Percentiles rank a stretch among this genome's conserved stretches.
These are phyloP conservation scores for Chiua virens DNA, from an alignment of 768 basidiomycete genomes.

Conservation along the genomic window DNA sequence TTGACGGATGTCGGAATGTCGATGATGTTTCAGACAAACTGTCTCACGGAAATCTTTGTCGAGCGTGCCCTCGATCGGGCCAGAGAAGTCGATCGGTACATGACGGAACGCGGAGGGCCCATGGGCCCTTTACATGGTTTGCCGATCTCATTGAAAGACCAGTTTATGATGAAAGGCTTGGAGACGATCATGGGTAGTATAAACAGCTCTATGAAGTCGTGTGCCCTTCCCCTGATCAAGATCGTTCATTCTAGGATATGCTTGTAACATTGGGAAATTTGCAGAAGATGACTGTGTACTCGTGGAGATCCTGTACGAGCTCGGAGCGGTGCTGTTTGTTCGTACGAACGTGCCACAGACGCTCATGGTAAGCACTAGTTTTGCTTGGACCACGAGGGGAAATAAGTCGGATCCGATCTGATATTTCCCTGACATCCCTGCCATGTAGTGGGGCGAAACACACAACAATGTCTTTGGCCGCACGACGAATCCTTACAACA, in stretches of 20 bases:
- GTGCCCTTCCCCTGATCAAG: neutral
- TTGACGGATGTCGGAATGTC: neutral
- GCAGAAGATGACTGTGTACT: conserved; percentile 63
- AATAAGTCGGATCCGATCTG: neutral
- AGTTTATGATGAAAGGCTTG: conserved; percentile 59
- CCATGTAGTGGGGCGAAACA: conserved; percentile 69
- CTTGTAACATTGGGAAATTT: conserved; percentile 55
- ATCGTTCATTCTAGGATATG: conserved; percentile 42
- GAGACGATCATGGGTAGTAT: conserved; percentile 55
- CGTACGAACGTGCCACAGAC: conserved; percentile 80
- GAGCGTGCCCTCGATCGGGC: conserved; percentile 27
- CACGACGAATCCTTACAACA: conserved; percentile 76
- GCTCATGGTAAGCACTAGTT: conserved; percentile 51
- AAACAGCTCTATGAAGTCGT: neutral
- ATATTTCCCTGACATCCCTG: neutral
- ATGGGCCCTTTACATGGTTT: conserved; percentile 51
- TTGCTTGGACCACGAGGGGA: neutral
- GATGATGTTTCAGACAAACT: conserved; percentile 21
- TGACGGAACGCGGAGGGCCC: conserved; percentile 17
- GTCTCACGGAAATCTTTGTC: conserved; percentile 28
- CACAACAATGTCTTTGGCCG: conserved; percentile 80
- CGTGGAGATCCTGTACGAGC: conserved; percentile 60
- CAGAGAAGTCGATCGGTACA: conserved; percentile 24
- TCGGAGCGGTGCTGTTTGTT: conserved; percentile 72
- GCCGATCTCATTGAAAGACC: conserved; percentile 44